These are phyloP conservation scores for Phycomyces nitens DNA, from an alignment of 192 early-diverging fungal genomes.

Conservation along the genomic window DNA sequence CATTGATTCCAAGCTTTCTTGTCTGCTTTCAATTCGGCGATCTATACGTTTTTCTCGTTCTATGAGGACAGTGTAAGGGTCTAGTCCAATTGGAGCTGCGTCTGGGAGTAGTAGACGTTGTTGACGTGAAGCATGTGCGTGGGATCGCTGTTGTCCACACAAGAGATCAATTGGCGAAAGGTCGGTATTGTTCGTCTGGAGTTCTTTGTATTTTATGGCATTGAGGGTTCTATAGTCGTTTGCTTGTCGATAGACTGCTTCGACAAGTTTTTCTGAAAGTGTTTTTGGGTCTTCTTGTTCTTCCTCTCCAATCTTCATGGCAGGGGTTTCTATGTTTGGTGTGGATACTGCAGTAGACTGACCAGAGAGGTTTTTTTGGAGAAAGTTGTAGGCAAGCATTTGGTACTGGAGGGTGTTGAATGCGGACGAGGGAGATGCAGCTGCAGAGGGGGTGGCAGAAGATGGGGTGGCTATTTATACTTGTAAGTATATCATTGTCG, in stretches of 20 bases:
- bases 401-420: slow-evolving; percentile 18
- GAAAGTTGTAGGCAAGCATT: slow-evolving; percentile 23
- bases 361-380: slow-evolving; percentile 4
- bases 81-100: slow-evolving; percentile 72
- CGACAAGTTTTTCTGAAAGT: slow-evolving; percentile 45
- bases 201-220: neutral
- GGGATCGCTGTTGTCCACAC: slow-evolving; percentile 44
- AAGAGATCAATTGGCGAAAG: slow-evolving; percentile 42
- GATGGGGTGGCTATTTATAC: neutral
- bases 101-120: slow-evolving; percentile 69
- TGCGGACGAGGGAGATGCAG: slow-evolving; percentile 9
- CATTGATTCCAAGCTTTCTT: slow-evolving; percentile 65
- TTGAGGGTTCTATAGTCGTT: slow-evolving; percentile 28
- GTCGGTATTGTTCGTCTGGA: neutral
- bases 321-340: slow-evolving; percentile 28
- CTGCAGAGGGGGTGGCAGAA: slow-evolving; percentile 4
- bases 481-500: neutral
- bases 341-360: slow-evolving; percentile 1
- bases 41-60: slow-evolving; percentile 73
- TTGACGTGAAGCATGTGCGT: slow-evolving; percentile 49
- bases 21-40: slow-evolving; percentile 67
- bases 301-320: neutral
- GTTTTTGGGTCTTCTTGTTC: slow-evolving; percentile 34
- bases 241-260: slow-evolving; percentile 39
- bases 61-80: slow-evolving; percentile 66